Evolutionary conservation across 176 grass and related monocot species (phyloP).

Genomic region (barley (Hordeum vulgare)): DNA sequence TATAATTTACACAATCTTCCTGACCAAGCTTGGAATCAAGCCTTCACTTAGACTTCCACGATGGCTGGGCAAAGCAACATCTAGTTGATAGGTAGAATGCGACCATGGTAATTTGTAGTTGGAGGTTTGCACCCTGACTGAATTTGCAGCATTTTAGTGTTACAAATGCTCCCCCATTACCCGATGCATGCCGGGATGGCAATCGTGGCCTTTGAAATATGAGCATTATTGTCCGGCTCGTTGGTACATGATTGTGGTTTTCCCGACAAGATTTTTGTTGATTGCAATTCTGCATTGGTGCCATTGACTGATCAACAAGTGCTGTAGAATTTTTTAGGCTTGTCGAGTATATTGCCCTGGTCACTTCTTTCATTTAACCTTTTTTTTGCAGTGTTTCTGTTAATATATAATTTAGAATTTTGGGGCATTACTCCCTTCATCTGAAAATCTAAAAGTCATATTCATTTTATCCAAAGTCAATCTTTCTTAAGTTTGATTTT

Average conservation of each 20-base stretch:
- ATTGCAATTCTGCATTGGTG: not conserved
- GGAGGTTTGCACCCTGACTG: not conserved
- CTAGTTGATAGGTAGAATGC: conserved; percentile 22
- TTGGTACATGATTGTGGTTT: not conserved
- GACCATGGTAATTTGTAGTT: not conserved
- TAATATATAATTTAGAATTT: not conserved
- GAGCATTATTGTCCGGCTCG: not conserved
- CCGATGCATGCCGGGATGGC: no score
- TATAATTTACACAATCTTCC: conserved; percentile 70
- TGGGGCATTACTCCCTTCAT: not conserved
- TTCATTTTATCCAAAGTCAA: not conserved
- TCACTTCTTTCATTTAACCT: not conserved
- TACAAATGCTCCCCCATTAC: not conserved
- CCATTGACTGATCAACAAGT: not conserved
- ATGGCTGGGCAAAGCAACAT: conserved; percentile 65
- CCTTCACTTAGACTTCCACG: conserved; percentile 54
- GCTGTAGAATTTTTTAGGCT: not conserved
- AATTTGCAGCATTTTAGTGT: not conserved
- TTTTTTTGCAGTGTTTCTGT: not conserved
- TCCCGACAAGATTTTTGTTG: not conserved
- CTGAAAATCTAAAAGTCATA: not conserved
- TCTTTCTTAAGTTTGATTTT: not conserved
- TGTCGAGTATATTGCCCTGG: not conserved
- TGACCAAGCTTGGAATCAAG: conserved; percentile 78
- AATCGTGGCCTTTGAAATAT: not conserved